These are phyloP conservation scores for Cercophora sp. DNA, from an alignment of 495 filamentous ascomycete species.

Conservation along the genomic window DNA sequence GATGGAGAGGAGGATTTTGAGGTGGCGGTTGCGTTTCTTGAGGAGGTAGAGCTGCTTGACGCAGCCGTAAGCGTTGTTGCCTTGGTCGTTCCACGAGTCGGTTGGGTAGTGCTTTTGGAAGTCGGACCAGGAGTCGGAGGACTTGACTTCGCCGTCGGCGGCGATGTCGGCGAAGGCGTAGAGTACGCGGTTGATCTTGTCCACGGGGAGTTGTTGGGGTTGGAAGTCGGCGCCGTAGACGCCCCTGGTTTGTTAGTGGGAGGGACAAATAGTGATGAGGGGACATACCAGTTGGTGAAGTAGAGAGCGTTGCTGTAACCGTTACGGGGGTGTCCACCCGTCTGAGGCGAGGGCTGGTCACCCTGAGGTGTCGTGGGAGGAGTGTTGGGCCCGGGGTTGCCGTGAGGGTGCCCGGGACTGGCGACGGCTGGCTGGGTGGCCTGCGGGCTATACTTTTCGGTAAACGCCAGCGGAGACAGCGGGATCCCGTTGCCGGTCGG, in stretches of 20 bases:
- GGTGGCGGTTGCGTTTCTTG: constrained; percentile 74
- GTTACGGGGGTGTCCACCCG: background rate
- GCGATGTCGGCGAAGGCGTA: constrained; percentile 86
- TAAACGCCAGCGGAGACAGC: background rate
- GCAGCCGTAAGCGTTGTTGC: constrained; percentile 70
- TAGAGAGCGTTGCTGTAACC: constrained; percentile 37
- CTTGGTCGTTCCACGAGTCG: constrained; percentile 66
- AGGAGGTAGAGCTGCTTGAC: constrained; percentile 81
- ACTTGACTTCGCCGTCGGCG: constrained; percentile 70
- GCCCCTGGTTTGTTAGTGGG: constrained; percentile 46
- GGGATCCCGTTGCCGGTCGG: background rate
- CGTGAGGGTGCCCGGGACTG: background rate
- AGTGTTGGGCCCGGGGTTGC: background rate
- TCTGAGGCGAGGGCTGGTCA: background rate
- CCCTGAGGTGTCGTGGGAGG: background rate
- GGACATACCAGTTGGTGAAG: constrained; percentile 44
- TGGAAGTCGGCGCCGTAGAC: constrained; percentile 75
- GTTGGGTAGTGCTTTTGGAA: constrained; percentile 68
- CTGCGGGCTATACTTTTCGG: background rate
- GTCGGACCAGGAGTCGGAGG: constrained; percentile 56
- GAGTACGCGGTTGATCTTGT: constrained; percentile 76
- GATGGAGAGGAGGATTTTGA: constrained; percentile 82
- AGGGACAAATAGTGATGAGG: background rate
- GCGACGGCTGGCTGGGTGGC: background rate
- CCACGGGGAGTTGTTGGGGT: constrained; percentile 71